Evolutionary conservation across 2,329 filamentous ascomycete species (phyloP), one percentile per base, ranked within the genome.

Genomic region (Xylaria sp.): DNA sequence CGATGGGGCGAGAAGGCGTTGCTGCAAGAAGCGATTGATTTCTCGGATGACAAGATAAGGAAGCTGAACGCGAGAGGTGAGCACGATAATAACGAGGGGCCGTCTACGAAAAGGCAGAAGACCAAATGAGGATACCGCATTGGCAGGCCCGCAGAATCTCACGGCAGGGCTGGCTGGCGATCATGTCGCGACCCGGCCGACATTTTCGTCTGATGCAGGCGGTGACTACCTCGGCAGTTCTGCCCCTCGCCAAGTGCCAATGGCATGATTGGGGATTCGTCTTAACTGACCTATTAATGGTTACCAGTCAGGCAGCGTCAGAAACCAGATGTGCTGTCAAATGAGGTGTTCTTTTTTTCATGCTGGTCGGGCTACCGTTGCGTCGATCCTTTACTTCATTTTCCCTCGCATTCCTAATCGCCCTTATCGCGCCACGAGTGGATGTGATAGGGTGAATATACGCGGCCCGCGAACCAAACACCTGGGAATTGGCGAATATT

Each of bases 1-100:
- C 81, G 90, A 54, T 72, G 86, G 2, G 90, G 89, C 13, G 90
- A 93, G 72, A 91, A 91, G 69, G 78, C 79, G 61, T 75, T 92
- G 5, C 67, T 92, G 20, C 72, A 77, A 50, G 78, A 84, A 64
- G 76, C 85, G 1, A 76, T 81, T 54, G 61, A 56, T 9, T 62
- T 71, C 13, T 59, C 71, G 44, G 71, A 69, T 59, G 67, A 63
- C 34, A 68, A 64, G 49, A 44, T 69, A 16, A 57, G 56, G 16
- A 54, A 58, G 19, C 26, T 66, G 16, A 44, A 50, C 16, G 50
- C 47, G 29, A 52, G 39, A 20, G 51, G 54, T 6, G 49, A 45
- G 18, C 58, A 60, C 2, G 60, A 61, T 4, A 26, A 44, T 9
- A n/a, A n/a, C n/a, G n/a, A n/a, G n/a, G 65, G 66, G 41, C 69